These are phyloP conservation scores for Xylariaceae sp. DNA, from an alignment of 2,329 filamentous ascomycete genomes.

Conservation along the genomic window DNA sequence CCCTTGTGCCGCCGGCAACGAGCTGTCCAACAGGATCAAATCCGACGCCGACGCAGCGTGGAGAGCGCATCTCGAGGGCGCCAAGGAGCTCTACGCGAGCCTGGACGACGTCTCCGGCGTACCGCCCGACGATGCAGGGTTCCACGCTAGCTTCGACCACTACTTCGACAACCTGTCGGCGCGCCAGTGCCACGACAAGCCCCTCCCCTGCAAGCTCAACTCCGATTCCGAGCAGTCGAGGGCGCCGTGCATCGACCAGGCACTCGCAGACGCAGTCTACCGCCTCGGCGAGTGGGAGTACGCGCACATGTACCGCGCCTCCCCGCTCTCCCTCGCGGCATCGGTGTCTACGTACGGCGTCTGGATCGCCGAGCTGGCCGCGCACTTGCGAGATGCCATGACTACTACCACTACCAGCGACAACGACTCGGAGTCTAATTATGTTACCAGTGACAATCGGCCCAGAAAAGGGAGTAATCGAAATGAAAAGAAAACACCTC, in stretches of 20 bases:
- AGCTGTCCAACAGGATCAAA: constrained; percentile 40
- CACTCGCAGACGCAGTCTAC: constrained; percentile 63
- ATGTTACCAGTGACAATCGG: too few relatives aligned
- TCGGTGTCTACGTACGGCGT: constrained; percentile 61
- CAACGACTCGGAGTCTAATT: too few relatives aligned
- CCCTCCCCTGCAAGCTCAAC: constrained; percentile 61
- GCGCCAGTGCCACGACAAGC: constrained; percentile 68
- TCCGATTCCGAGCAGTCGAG: constrained; percentile 40
- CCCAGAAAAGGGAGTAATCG: too few relatives aligned
- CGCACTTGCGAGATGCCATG: constrained; percentile 54
- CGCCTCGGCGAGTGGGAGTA: constrained; percentile 78
- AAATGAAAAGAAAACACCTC: constrained; percentile 29
- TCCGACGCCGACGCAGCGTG: constrained; percentile 46
- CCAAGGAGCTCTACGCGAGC: constrained; percentile 47
- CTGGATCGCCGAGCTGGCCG: constrained; percentile 66
- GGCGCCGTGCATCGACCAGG: constrained; percentile 55
- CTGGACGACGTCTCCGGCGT: constrained; percentile 69
- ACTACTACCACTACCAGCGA: too few relatives aligned
- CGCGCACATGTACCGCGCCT: constrained; percentile 68
- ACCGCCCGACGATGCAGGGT: constrained; percentile 47
- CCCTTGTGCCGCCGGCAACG: constrained; percentile 49
- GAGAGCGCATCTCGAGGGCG: constrained; percentile 56
- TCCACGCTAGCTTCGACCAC: constrained; percentile 70
- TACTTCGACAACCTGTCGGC: constrained; percentile 83
- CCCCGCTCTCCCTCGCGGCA: constrained; percentile 55